Evolutionary conservation across 345 rosid genomes (phyloP).

Genomic region (Punica granatum): DNA sequence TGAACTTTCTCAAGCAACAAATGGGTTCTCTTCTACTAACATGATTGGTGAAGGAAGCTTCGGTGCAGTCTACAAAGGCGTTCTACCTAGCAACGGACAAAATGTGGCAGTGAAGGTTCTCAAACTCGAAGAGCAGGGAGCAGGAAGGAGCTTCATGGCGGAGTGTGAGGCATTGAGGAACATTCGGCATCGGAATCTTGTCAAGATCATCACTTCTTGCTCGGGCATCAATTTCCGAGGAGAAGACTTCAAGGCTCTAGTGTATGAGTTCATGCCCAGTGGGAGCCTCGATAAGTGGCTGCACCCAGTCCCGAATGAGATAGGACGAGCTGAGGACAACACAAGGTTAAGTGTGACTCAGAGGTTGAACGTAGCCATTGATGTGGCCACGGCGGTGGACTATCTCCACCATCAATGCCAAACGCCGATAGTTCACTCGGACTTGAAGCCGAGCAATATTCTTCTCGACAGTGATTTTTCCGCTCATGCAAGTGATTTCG

Average conservation of each 20-base stretch:
- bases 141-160: conserved; percentile 11
- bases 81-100: not conserved
- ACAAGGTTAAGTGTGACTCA: not conserved
- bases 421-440: conserved; percentile 9
- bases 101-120: conserved; percentile 18
- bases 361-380: conserved; percentile 7
- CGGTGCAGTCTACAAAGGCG: conserved; percentile 14
- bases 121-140: conserved; percentile 13
- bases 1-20: conserved; percentile 11
- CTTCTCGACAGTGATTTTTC: conserved; percentile 12
- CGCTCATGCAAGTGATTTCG: conserved; percentile 19
- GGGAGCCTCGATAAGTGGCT: conserved; percentile 18
- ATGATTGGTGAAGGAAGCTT: conserved; percentile 16
- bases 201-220: conserved; percentile 15
- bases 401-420: conserved; percentile 12
- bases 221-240: conserved; percentile 13
- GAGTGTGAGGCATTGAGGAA: conserved; percentile 17
- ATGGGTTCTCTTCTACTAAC: conserved; percentile 14
- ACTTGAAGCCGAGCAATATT: conserved; percentile 20
- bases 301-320: not conserved
- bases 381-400: conserved; percentile 13
- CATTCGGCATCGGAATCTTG: conserved; percentile 16
- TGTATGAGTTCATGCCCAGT: conserved; percentile 20
- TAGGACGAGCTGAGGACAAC: not conserved
- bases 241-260: conserved; percentile 19